A percentile compares a stretch with the other conserved stretches of the same genome.
These are phyloP conservation scores for Mucor plumbeus DNA, from an alignment of 371 early-diverging fungal genomes.

Conservation along the genomic window DNA sequence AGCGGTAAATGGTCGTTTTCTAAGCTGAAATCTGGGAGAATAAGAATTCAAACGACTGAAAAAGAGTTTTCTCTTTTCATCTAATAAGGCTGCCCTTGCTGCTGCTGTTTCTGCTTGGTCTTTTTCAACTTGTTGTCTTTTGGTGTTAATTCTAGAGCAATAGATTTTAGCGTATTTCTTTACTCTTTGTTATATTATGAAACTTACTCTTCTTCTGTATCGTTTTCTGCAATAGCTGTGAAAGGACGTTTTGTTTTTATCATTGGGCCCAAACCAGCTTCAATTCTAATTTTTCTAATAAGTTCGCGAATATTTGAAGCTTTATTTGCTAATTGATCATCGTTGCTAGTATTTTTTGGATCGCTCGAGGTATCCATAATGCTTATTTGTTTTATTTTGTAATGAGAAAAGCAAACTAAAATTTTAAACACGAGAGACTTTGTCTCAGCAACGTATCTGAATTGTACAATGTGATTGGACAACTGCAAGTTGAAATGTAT, in stretches of 20 bases:
- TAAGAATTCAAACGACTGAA: slow-evolving; percentile 20
- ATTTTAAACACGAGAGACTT: too few relatives aligned
- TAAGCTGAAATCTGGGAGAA: slow-evolving; percentile 3
- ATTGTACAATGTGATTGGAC: too few relatives aligned
- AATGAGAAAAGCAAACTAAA: too few relatives aligned
- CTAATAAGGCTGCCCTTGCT: background rate
- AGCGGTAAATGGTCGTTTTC: slow-evolving; percentile 20
- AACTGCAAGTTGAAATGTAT: too few relatives aligned
- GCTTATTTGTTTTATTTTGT: background rate
- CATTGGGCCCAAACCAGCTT: background rate
- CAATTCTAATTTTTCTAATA: background rate
- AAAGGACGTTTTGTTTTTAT: background rate
- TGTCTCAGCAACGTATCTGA: too few relatives aligned
- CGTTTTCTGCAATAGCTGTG: background rate
- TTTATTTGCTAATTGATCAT: background rate
- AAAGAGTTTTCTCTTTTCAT: background rate
- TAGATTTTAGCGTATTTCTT: background rate
- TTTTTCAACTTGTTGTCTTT: background rate
- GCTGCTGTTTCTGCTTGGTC: background rate
- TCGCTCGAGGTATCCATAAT: background rate
- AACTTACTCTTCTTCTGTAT: background rate
- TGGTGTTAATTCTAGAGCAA: background rate
- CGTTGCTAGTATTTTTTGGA: background rate
- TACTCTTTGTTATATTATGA: background rate
- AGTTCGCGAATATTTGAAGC: background rate